Evolutionary conservation across 1,284 basidiomycete species (phyloP).

Genomic region (Papiliotrema nemorosa): DNA sequence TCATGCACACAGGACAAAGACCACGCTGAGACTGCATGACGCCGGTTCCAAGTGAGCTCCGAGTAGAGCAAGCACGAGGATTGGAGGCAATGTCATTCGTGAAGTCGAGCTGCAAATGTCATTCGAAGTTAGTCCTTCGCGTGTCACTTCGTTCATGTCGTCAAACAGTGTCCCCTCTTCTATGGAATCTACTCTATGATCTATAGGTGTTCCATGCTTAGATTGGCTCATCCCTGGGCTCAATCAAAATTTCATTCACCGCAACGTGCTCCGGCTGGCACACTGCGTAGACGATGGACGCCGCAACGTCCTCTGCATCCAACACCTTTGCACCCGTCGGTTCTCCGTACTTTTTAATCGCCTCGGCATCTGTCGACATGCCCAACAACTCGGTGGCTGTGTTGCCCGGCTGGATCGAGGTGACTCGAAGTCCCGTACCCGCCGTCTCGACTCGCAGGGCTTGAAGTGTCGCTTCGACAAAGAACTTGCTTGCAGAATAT

Average conservation of each 20-base stretch:
- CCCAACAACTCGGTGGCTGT: conserved; percentile 35
- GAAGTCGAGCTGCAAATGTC: too few relatives aligned
- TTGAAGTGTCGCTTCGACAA: conserved; percentile 41
- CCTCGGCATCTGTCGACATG: conserved; percentile 38
- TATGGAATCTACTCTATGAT: neutral
- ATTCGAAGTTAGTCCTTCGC: too few relatives aligned
- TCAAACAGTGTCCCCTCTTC: too few relatives aligned
- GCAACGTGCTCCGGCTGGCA: conserved; percentile 37
- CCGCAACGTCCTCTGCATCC: conserved; percentile 33
- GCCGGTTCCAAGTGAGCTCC: too few relatives aligned
- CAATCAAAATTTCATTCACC: conserved; percentile 28
- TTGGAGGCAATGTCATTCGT: too few relatives aligned
- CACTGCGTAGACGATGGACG: conserved; percentile 35
- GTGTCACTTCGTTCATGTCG: too few relatives aligned
- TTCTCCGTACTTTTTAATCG: conserved; percentile 37
- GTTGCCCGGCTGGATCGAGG: conserved; percentile 37
- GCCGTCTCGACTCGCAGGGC: conserved; percentile 37
- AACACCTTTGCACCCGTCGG: conserved; percentile 38
- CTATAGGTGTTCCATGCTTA: neutral
- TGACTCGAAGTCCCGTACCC: conserved; percentile 31
- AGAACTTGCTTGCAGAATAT: conserved; percentile 41
- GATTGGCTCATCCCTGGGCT: conserved; percentile 15
- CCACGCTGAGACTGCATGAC: too few relatives aligned
- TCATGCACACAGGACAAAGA: too few relatives aligned
- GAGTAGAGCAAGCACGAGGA: too few relatives aligned